Base-by-base conservation (phyloP, 257 asterid genomes). In the Solanum dulcamara region DNA sequence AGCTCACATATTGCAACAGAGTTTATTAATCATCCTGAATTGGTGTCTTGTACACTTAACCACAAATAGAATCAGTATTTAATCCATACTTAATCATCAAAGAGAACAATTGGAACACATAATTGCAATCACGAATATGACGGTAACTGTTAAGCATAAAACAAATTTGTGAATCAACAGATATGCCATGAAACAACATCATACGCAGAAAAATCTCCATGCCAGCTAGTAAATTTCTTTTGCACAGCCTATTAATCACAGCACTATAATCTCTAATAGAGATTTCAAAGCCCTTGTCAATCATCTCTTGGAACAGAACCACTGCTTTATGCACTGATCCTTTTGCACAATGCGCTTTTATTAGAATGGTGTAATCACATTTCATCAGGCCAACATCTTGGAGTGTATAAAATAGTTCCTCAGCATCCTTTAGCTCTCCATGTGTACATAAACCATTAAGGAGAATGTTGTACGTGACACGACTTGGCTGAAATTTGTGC, bases 321-420 rank as follows among this genome's bases (percentile, higher is more conserved):
- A 83, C 87, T 50, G 94, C 97, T 89, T 85, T 91, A 67, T 42
- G 84, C 67, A 57, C 92, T 88, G 91, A 88, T 77, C 99, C 99
- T 90, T 93, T 94, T 48, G 84, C 97, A 84, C 98, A 94, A 86
- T 91, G 85, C 57, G 99, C 97, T 89, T 96, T 94, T 85, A 94
- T 90, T 74, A 96, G 91, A 42, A 92, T 89, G 72, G 93, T 94
- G 86, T 94, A 96, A 18, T 92, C 91, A 83, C 89, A 90, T 89
- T 96, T 96, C 17, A 93, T 84, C 91, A 91, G 85, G 81, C 85
- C 85, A 66, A 89, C 53, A 68, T 91, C 91, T 88, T 51, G 87
- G 71, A 94, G 90, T 83, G 83, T 85, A 83, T 87, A 86, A 66
- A 93, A 91, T 30, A 92, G 86, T 84, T 83, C 80, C 87, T 93